phyloP scores from a whole-genome alignment of 306 rosid genomes.

The Glycyrrhiza uralensis region DNA sequence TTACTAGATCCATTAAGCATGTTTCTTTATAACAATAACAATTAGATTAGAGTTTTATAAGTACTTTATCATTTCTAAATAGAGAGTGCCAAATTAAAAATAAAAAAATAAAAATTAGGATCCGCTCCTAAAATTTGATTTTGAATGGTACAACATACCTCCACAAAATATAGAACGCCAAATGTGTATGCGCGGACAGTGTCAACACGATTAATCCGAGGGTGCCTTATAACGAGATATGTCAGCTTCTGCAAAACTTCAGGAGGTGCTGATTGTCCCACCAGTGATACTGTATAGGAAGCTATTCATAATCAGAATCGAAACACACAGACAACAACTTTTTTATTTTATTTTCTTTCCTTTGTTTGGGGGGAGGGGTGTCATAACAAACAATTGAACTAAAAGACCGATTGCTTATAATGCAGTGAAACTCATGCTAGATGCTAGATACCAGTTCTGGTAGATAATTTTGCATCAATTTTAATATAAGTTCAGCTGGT shows the following conservation, averaged over 20 bases:
- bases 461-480: neutral
- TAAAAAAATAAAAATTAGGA: too few relatives aligned
- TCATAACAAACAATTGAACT: neutral
- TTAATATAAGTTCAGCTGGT: neutral
- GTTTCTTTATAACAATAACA: neutral
- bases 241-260: constrained; percentile 86
- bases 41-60: neutral
- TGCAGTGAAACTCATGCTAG: neutral
- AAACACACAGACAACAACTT: neutral
- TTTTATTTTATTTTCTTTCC: neutral
- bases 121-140: neutral
- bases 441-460: neutral
- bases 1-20: neutral
- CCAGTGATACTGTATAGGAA: constrained; percentile 58
- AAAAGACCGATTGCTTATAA: neutral
- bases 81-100: neutral
- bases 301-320: neutral
- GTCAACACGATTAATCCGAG: constrained; percentile 72
- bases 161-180: constrained; percentile 94
- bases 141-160: constrained; percentile 47
- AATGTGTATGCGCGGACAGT: constrained; percentile 98
- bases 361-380: neutral
- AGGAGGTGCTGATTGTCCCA: constrained; percentile 94
- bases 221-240: constrained; percentile 70
- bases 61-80: neutral